Evolutionary conservation across 192 early-diverging fungal genomes (phyloP), one percentile per base, ranked within the genome.

Genomic region (Mortierella claussenii): DNA sequence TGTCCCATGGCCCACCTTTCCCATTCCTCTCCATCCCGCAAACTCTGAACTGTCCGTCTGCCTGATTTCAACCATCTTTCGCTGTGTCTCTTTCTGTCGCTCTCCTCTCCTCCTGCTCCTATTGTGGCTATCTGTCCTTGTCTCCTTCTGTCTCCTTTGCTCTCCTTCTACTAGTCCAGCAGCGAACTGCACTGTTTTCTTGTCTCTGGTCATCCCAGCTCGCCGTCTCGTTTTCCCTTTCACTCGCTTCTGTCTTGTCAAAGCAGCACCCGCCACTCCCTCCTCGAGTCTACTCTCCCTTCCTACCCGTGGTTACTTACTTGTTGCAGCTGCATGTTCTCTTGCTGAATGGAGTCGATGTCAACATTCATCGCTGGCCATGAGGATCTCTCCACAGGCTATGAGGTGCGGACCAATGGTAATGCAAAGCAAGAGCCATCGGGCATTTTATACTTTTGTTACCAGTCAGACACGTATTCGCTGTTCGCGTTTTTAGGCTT

Each of bases 351-450:
- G 45, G 30, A 56, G 44, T 28, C 33, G 23, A 26, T 36, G 36
- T 13, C 34, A 50, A 33, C 48, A 18, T 18, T 34, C 26, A 23
- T 40, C 20, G 11, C 32, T 15, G 28, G 18, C 24, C 23, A 50
- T 27, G 52, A 55, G 42, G 42, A 33, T 33, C 17, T 44, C 32
- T 32, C 42, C 21, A 11, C 26, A 49, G 37, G 45, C 54, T 49
- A 26, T 30, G 46, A 56, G 46, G 55, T 57, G 46, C 44, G 34
- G 24, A 67, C 65, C 32, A 57, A 56, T 48, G 65, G 54, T 67
- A 55, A 67, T 49, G 36, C 26, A 31, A 10, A 15, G 2, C 13
- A 24, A 42, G 27, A 40, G n/a, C 24, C n/a, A n/a, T n/a, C n/a
- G 20, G 18, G 15, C 8, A 32, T 31, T 36, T 44, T 15, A n/a